Base-by-base conservation (phyloP, 1,284 basidiomycete genomes). In the Earliella scabrosa region DNA sequence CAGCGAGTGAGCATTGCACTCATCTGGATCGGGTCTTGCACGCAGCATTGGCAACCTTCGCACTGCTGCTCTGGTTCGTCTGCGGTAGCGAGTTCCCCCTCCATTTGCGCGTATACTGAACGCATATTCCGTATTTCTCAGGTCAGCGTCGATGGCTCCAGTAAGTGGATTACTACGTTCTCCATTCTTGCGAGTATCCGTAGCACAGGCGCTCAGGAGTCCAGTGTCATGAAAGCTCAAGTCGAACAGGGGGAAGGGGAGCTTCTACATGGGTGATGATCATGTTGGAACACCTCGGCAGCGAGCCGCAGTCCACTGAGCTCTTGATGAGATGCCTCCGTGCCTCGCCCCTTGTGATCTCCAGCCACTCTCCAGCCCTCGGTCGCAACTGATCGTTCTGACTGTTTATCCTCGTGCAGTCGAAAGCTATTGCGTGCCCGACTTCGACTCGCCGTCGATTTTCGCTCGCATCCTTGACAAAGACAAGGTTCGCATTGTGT, bases 381-480 rank as follows among this genome's bases (percentile, higher is more conserved):
- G 32, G 16, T 2, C 32, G 10, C 32, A 24, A n/a, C n/a, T n/a
- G n/a, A n/a, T n/a, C n/a, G n/a, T n/a, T n/a, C n/a, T n/a, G n/a
- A n/a, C n/a, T 43, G 39, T 54, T 21, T 53, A 16, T 11, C 50
- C 20, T 26, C 32, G 6, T 39, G n/a, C 60, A 90, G 88, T 93
- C 63, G 90, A 96, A 68, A 92, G 90, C 63, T 93, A 95, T 71
- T 97, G 94, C 66, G 81, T 95, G 11, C 95, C 95, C 1, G 82
- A 95, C 77, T 97, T 97, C 69, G 95, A 97, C 73, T 95, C 92
- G 4, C 94, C 94, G 8, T 90, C 88, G 13, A 80, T 97, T 34
- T 97, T 97, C 63, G 94, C 93, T 6, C 83, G 92, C 13, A 92
- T 94, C 63, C 79, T 94, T 4, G 91, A 93, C 75, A 92, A 92